Conservation (phyloP, 257 asterid species). For the Scutellaria minor region DNA sequence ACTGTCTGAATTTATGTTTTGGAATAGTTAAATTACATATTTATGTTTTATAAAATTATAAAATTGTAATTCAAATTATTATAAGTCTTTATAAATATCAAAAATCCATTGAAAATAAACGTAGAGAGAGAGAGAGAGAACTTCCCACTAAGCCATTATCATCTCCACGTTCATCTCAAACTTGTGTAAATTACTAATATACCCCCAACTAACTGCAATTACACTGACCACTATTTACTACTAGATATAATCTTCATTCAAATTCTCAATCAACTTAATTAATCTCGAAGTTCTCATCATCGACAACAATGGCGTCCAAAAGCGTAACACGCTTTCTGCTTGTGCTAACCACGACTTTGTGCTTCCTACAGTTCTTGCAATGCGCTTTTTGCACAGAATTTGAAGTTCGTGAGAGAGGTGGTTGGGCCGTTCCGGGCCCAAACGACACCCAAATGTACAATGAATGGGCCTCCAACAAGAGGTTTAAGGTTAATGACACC, state of each 20-base stretch:
- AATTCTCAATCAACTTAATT: neutral
- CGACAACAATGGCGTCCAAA: constrained; percentile 30
- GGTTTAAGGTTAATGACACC: constrained; percentile 65
- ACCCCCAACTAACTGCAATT: constrained; percentile 25
- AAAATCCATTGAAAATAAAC: too few species aligned
- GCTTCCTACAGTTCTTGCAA: neutral
- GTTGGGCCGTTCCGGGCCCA: constrained; percentile 63
- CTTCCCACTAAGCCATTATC: constrained; percentile 45
- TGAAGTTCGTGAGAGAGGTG: constrained; percentile 56
- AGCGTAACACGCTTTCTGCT: constrained; percentile 29
- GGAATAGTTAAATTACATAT: too few species aligned
- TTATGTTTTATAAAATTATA: too few species aligned
- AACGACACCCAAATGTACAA: constrained; percentile 52
- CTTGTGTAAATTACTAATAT: constrained; percentile 4
- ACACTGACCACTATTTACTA: neutral
- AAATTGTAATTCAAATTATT: too few species aligned
- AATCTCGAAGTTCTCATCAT: neutral
- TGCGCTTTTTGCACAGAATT: constrained; percentile 49
- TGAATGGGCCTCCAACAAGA: constrained; percentile 65
- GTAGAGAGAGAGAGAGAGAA: neutral
- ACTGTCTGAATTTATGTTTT: too few species aligned
- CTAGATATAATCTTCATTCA: neutral
- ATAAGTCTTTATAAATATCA: too few species aligned
- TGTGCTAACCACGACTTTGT: constrained; percentile 3
- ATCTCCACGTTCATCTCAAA: constrained; percentile 34